These are phyloP conservation scores for Aspergillus sp. DNA, from an alignment of 2,329 filamentous ascomycete species.

Conservation along the genomic window DNA sequence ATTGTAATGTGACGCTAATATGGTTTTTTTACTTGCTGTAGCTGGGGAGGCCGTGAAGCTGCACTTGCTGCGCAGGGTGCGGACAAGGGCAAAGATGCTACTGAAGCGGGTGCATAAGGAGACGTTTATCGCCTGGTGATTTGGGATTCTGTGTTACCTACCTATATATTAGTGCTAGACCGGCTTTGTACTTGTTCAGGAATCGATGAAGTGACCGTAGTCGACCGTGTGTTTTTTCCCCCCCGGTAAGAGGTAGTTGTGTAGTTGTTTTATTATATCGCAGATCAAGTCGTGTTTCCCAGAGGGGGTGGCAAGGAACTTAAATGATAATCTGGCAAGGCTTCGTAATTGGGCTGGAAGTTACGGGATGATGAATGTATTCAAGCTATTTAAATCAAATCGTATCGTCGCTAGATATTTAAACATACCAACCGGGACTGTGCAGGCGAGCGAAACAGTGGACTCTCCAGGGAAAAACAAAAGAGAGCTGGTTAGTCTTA, in stretches of 20 bases:
- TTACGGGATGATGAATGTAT: not conserved
- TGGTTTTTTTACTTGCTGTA: slow-evolving; percentile 15
- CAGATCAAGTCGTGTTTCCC: not conserved
- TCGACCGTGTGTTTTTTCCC: not conserved
- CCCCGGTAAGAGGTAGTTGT: not conserved
- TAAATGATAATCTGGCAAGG: not conserved
- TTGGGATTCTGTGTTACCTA: slow-evolving; percentile 5
- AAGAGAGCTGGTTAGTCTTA: not conserved
- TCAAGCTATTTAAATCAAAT: not conserved
- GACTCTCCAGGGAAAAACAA: not conserved
- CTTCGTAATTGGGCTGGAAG: not conserved
- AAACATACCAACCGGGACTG: not conserved
- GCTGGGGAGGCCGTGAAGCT: slow-evolving; percentile 45
- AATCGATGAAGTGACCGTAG: slow-evolving; percentile 3
- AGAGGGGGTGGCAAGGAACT: not conserved
- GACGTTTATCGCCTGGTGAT: slow-evolving; percentile 15
- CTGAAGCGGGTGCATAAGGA: slow-evolving; percentile 30
- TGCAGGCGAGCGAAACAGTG: not conserved
- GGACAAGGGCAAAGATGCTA: slow-evolving; percentile 28
- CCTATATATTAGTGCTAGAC: slow-evolving; percentile 11
- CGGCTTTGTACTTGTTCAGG: slow-evolving; percentile 7
- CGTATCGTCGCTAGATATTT: not conserved
- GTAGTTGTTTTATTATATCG: not conserved
- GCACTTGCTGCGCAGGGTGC: slow-evolving; percentile 36
- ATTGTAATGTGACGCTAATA: slow-evolving; percentile 9